A percentile compares a stretch with the other conserved stretches of the same genome.
These are phyloP conservation scores for Acrocalymma vagum DNA, from an alignment of 2,329 filamentous ascomycete species.

Conservation along the genomic window DNA sequence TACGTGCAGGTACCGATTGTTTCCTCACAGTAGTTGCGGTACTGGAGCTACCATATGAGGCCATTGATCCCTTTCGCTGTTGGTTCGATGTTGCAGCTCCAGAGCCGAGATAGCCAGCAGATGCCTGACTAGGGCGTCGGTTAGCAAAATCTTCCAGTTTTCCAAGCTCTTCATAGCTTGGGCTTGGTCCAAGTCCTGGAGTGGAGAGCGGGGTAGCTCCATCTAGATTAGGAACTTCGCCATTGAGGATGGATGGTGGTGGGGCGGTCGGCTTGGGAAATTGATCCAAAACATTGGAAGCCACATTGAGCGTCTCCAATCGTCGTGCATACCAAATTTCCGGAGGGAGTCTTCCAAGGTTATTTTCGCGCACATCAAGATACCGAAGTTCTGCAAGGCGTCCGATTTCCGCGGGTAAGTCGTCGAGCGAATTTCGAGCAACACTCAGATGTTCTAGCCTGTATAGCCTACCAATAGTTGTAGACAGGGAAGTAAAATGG, in stretches of 20 bases:
- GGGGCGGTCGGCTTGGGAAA: constrained; percentile 87
- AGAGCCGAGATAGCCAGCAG: constrained; percentile 77
- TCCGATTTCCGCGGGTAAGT: constrained; percentile 86
- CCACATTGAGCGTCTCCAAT: constrained; percentile 91
- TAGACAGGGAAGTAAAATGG: constrained; percentile 89
- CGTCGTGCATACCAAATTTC: constrained; percentile 97
- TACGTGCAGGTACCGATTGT: constrained; percentile 80
- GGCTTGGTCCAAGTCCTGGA: constrained; percentile 57
- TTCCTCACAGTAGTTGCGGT: constrained; percentile 63
- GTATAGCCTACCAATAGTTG: constrained; percentile 82
- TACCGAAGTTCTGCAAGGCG: constrained; percentile 84
- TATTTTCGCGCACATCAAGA: constrained; percentile 92
- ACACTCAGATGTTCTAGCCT: constrained; percentile 93
- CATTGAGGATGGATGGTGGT: constrained; percentile 60
- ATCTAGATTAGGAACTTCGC: constrained; percentile 40
- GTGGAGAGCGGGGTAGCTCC: constrained; percentile 57
- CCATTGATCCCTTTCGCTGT: constrained; percentile 81
- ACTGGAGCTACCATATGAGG: constrained; percentile 71
- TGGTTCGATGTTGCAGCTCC: constrained; percentile 73
- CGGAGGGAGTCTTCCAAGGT: constrained; percentile 84
- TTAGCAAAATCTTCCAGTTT: constrained; percentile 69
- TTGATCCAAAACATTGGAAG: constrained; percentile 88
- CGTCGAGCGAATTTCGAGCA: constrained; percentile 86
- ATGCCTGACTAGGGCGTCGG: constrained; percentile 85
- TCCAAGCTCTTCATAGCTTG: constrained; percentile 81